Evolutionary conservation across 441 rosid genomes (phyloP).

Genomic region (Pelargonium citronellum): DNA sequence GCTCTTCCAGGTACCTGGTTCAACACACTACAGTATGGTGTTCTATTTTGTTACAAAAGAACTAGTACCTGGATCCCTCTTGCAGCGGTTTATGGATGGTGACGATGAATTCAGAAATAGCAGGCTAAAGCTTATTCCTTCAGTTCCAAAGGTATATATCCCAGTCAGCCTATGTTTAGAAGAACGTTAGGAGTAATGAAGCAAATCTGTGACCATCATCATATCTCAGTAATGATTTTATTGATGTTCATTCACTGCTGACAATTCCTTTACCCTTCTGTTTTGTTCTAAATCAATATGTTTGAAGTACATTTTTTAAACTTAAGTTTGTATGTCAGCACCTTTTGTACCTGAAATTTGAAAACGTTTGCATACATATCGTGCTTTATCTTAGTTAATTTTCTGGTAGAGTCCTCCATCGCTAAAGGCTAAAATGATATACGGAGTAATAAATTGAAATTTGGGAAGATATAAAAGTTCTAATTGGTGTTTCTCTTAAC

Average conservation of each 20-base stretch:
- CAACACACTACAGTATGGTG: conserved; percentile 97
- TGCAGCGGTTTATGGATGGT: conserved; percentile 94
- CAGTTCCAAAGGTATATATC: conserved; percentile 78
- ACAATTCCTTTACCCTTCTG: background rate
- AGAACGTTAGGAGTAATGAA: conserved; percentile 11
- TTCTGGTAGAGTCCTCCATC: too few relatives aligned
- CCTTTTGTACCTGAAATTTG: too few relatives aligned
- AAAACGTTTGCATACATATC: too few relatives aligned
- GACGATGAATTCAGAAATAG: conserved; percentile 98
- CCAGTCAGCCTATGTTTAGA: conserved; percentile 17
- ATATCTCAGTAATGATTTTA: background rate
- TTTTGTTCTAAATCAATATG: background rate
- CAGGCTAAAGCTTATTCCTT: conserved; percentile 89
- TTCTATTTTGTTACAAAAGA: conserved; percentile 81
- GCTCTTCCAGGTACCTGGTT: conserved; percentile 75
- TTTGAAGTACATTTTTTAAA: background rate
- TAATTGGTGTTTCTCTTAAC: background rate
- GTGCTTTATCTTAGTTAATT: too few relatives aligned
- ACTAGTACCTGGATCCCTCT: conserved; percentile 72
- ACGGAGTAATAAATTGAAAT: too few relatives aligned
- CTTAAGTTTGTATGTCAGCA: background rate
- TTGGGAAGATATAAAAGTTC: background rate
- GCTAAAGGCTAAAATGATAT: too few relatives aligned
- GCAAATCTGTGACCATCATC: background rate
- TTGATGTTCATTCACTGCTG: background rate